A percentile compares a stretch with the other conserved stretches of the same genome.
Evolutionary conservation across 2,329 filamentous ascomycete species (phyloP).

Genomic region (Beauveria australis): DNA sequence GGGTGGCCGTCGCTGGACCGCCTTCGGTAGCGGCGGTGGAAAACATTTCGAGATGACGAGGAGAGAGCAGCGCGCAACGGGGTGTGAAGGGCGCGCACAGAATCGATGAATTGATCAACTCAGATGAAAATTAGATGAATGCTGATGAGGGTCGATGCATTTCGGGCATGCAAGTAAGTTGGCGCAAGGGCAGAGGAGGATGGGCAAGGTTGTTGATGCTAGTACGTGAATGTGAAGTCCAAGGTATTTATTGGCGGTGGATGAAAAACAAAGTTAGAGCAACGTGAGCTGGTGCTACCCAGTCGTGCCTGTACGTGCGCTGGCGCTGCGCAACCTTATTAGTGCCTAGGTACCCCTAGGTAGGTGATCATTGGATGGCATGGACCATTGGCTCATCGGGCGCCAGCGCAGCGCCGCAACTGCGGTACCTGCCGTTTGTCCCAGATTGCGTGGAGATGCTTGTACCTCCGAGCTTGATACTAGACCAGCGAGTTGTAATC

Average conservation of each 20-base stretch:
- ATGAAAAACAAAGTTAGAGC: slow-evolving; percentile 22
- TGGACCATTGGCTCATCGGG: no score
- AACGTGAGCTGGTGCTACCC: slow-evolving; percentile 1
- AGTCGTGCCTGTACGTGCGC: not conserved
- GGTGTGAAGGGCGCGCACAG: not conserved
- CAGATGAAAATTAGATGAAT: slow-evolving; percentile 6
- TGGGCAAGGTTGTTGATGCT: slow-evolving; percentile 7
- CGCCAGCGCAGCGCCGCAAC: not conserved
- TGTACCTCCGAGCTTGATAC: not conserved
- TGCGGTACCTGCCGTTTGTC: not conserved
- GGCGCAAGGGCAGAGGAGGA: not conserved
- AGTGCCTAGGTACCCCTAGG: no score
- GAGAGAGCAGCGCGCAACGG: slow-evolving; percentile 6
- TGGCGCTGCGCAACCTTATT: not conserved
- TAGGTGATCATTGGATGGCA: no score
- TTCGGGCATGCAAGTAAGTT: slow-evolving; percentile 4
- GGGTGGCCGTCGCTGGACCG: slow-evolving; percentile 47
- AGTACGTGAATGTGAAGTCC: slow-evolving; percentile 16
- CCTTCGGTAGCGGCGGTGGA: slow-evolving; percentile 44
- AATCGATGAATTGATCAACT: slow-evolving; percentile 7
- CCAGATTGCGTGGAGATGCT: not conserved
- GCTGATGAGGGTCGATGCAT: slow-evolving; percentile 3
- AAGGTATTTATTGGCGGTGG: slow-evolving; percentile 20
- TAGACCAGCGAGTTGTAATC: not conserved
- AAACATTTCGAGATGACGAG: slow-evolving; percentile 42